Percentiles rank a stretch among this genome's conserved stretches.
Evolutionary conservation across 768 basidiomycete species (phyloP).

Genomic region (Brasilioporus rufonigricans): DNA sequence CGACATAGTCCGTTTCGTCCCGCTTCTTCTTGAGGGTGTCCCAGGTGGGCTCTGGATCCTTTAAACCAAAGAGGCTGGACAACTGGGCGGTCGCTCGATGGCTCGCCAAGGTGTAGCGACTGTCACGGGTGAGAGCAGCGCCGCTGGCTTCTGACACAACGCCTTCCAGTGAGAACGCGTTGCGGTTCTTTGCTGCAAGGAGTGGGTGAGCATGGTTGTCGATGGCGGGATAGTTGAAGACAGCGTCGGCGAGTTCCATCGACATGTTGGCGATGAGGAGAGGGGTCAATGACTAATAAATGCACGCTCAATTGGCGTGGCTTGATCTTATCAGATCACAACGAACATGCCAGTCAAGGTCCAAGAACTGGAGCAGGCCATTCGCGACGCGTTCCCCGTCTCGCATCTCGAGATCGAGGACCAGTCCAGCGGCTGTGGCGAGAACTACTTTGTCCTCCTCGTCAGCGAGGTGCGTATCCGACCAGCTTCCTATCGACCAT

Average conservation of each 20-base stretch:
- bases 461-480: constrained; percentile 63
- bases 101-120: constrained; percentile 56
- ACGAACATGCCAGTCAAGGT: constrained; percentile 53
- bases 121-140: constrained; percentile 48
- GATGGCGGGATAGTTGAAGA: constrained; percentile 50
- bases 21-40: constrained; percentile 53
- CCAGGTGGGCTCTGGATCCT: constrained; percentile 44
- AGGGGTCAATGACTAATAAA: constrained; percentile 7
- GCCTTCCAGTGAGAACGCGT: constrained; percentile 55
- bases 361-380: constrained; percentile 55
- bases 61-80: constrained; percentile 46
- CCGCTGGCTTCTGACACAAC: constrained; percentile 64
- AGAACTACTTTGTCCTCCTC: constrained; percentile 69
- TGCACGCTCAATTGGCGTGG: too few relatives aligned
- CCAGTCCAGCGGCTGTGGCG: constrained; percentile 77
- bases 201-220: constrained; percentile 83
- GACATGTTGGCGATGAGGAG: background rate
- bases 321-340: constrained; percentile 20
- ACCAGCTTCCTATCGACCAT: background rate
- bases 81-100: constrained; percentile 58
- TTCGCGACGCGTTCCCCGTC: constrained; percentile 62
- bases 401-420: constrained; percentile 72
- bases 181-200: constrained; percentile 44
- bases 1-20: constrained; percentile 44
- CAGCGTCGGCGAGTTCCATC: constrained; percentile 15